Evolutionary conservation across 208 protist species (phyloP), one percentile per base, ranked within the genome.

Genomic region (Wallacemonas collosoma): DNA sequence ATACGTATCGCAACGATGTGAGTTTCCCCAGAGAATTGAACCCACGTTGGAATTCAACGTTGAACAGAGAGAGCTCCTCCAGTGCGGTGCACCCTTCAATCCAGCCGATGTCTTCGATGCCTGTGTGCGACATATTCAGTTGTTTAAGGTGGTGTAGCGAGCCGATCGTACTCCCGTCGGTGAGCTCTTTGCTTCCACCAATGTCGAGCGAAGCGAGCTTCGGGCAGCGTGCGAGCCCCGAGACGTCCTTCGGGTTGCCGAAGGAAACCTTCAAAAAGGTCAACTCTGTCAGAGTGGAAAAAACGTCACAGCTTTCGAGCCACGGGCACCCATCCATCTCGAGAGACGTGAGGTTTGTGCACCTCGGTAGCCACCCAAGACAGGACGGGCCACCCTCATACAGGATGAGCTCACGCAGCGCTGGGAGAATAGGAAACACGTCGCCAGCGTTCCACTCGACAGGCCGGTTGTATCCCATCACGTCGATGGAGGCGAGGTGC

Each of bases 61-160:
- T 9, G 35, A 15, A 45, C 36, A 69, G 48, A 38, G 4, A 36
- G 5, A 69, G 38, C 17, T 6, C 40, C 48, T 57, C 48, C 3
- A 69, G 64, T 38, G 44, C 48, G 5, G 44, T 40, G 40, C 45
- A 69, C 6, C 50, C 54, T 2, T 9, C 36, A 14, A 72, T 51
- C 43, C 36, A 63, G 17, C 40, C 36, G 36, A 72, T 44, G 67
- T 72, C 54, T 44, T 36, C 62, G 8, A 72, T 47, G 15, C 26
- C 50, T 12, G 67, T 62, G 6, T 62, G 5, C 11, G 35, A 44
- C 2, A 72, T 60, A 26, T 8, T 35, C 17, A 72, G 50, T 11
- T 51, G 17, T 39, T 56, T 48, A 9, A 72, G 51, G 6, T 69
- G 15, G 11, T 15, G 26, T 3, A 58, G 45, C 9, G 26, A 26